A percentile compares a stretch with the other conserved stretches of the same genome.
These are phyloP conservation scores for Dioszegia aurantiaca DNA, from an alignment of 768 basidiomycete genomes.

Conservation along the genomic window DNA sequence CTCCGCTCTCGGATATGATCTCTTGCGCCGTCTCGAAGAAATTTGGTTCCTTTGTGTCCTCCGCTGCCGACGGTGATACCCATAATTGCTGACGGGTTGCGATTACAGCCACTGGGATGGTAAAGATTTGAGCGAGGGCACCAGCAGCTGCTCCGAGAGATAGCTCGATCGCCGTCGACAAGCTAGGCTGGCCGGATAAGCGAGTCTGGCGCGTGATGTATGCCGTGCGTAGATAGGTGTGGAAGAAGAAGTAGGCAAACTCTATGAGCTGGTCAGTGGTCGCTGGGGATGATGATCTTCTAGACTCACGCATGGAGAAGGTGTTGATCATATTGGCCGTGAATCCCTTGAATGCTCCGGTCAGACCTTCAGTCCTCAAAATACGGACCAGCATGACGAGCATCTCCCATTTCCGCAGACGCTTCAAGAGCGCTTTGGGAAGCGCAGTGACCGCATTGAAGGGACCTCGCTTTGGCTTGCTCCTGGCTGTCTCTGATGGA, in stretches of 20 bases:
- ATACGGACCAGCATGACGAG: constrained; percentile 66
- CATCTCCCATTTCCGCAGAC: constrained; percentile 56
- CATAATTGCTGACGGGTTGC: constrained; percentile 96
- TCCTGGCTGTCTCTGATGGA: background rate
- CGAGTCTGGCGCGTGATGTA: constrained; percentile 15
- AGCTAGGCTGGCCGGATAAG: constrained; percentile 11
- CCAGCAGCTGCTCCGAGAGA: constrained; percentile 87
- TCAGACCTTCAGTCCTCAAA: constrained; percentile 73
- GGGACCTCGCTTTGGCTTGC: background rate
- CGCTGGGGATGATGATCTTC: background rate
- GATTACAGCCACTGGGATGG: constrained; percentile 95
- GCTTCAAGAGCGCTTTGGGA: constrained; percentile 8
- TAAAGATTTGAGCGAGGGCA: constrained; percentile 93
- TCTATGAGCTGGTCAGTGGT: constrained; percentile 57
- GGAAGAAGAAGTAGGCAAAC: constrained; percentile 99
- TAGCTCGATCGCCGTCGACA: constrained; percentile 61
- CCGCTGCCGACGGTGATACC: constrained; percentile 37
- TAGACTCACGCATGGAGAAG: constrained; percentile 84
- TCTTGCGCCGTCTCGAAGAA: constrained; percentile 76
- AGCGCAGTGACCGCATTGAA: background rate
- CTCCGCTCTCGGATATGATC: constrained; percentile 63
- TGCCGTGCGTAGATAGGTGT: constrained; percentile 76
- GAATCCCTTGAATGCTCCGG: constrained; percentile 86
- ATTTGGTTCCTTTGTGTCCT: constrained; percentile 51
- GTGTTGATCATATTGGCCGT: constrained; percentile 96